Evolutionary conservation across 1,139 yeast genomes (phyloP).

Genomic region (Trichomonascaceae sp.): DNA sequence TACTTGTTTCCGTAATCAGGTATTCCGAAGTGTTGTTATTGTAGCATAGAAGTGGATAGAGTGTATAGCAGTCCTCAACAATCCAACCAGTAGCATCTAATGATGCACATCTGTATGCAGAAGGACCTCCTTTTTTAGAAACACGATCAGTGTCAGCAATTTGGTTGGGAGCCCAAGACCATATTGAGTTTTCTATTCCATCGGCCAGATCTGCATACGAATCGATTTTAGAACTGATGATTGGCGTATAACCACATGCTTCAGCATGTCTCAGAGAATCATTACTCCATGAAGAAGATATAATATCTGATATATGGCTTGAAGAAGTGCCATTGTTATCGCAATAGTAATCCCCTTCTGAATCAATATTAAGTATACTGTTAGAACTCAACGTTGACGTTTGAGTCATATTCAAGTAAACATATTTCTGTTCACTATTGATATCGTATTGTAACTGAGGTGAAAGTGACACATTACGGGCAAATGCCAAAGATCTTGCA

Average conservation of each 20-base stretch:
- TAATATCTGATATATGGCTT: neutral
- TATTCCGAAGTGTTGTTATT: slow-evolving; percentile 40
- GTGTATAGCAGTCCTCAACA: slow-evolving; percentile 58
- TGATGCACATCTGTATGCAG: slow-evolving; percentile 59
- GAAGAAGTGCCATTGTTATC: neutral
- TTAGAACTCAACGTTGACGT: neutral
- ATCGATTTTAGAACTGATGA: slow-evolving; percentile 16
- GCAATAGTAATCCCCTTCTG: neutral
- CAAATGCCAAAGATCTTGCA: slow-evolving; percentile 37
- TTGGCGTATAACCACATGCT: slow-evolving; percentile 30
- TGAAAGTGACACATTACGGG: slow-evolving; percentile 16
- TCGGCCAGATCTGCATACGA: slow-evolving; percentile 24
- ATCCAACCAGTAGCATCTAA: slow-evolving; percentile 47
- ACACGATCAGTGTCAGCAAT: slow-evolving; percentile 33
- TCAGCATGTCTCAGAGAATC: slow-evolving; percentile 17
- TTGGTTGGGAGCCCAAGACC: slow-evolving; percentile 68
- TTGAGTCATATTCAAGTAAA: slow-evolving; percentile 6
- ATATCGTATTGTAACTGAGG: slow-evolving; percentile 14
- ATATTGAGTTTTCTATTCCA: slow-evolving; percentile 39
- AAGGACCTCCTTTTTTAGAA: slow-evolving; percentile 21
- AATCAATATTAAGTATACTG: neutral
- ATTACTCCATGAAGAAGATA: neutral
- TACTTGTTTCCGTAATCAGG: slow-evolving; percentile 35
- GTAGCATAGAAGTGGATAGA: slow-evolving; percentile 53
- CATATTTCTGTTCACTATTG: slow-evolving; percentile 8